Conservation (phyloP, 75 land plant genomes). For the Adiantum capillusveneris region DNA sequence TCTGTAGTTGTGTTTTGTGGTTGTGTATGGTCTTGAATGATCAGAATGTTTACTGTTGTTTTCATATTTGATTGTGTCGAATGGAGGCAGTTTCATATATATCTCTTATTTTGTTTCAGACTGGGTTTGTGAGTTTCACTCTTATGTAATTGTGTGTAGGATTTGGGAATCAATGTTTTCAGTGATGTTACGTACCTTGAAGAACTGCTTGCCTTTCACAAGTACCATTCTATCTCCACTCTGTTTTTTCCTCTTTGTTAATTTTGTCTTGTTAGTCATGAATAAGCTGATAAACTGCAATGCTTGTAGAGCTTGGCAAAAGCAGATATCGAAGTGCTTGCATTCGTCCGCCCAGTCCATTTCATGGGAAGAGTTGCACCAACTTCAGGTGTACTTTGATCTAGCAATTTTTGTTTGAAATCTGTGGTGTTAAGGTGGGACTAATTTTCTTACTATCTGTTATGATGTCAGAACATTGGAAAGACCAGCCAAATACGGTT, state of each 20-base stretch:
- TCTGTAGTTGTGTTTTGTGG: too few relatives aligned
- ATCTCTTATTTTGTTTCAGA: too few relatives aligned
- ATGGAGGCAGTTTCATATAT: too few relatives aligned
- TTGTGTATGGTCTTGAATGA: too few relatives aligned
- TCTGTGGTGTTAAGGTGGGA: too few relatives aligned
- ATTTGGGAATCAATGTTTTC: background rate
- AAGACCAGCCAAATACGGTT: conserved; percentile 11
- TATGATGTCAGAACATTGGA: conserved; percentile 12
- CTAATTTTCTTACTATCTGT: too few relatives aligned
- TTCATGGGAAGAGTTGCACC: conserved; percentile 10
- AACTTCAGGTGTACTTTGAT: conserved; percentile 6
- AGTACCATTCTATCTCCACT: background rate
- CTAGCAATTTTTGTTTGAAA: too few relatives aligned
- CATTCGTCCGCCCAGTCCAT: background rate
- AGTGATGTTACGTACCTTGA: conserved; percentile 6
- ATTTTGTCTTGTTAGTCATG: too few relatives aligned
- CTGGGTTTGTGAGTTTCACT: background rate
- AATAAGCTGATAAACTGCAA: too few relatives aligned
- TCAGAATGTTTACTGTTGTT: too few relatives aligned
- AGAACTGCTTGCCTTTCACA: conserved; percentile 6
- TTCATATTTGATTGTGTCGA: too few relatives aligned
- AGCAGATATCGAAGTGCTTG: conserved; percentile 4
- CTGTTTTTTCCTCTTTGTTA: background rate
- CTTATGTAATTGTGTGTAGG: conserved; percentile 3
- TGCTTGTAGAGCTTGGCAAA: conserved; percentile 7